phyloP scores from a whole-genome alignment of 2,329 filamentous ascomycete species.

The Cladosporium sphaerospermum region DNA sequence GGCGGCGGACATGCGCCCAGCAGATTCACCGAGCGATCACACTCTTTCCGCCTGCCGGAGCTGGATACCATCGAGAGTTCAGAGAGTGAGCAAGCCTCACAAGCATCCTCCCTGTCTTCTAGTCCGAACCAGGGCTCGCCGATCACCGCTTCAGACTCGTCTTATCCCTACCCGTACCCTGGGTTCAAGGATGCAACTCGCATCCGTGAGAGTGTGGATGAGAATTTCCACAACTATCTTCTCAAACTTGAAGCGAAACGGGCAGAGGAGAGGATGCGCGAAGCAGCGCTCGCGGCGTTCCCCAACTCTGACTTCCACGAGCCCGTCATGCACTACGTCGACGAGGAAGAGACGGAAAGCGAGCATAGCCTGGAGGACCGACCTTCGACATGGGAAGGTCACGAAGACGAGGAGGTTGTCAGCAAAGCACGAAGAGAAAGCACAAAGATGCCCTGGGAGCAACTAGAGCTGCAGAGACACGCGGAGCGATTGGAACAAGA shows the following conservation, averaged over 20 bases:
- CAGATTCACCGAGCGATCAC: slow-evolving; percentile 33
- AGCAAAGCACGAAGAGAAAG: slow-evolving; percentile 48
- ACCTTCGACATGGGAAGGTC: slow-evolving; percentile 31
- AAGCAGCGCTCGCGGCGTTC: slow-evolving; percentile 69
- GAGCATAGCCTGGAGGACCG: slow-evolving; percentile 31
- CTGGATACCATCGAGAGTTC: slow-evolving; percentile 57
- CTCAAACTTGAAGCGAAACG: slow-evolving; percentile 73
- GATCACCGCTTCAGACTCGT: slow-evolving; percentile 44
- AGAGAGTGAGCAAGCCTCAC: slow-evolving; percentile 39
- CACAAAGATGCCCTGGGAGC: slow-evolving; percentile 64
- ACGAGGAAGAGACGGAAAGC: slow-evolving; percentile 55
- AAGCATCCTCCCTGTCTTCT: slow-evolving; percentile 40
- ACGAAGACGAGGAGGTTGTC: slow-evolving; percentile 31
- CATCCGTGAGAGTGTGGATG: slow-evolving; percentile 62
- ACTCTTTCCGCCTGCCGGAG: slow-evolving; percentile 57
- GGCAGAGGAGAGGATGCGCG: slow-evolving; percentile 72
- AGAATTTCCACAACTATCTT: slow-evolving; percentile 68
- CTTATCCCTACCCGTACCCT: slow-evolving; percentile 23
- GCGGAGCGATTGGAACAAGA: slow-evolving; percentile 57
- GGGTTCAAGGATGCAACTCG: slow-evolving; percentile 47
- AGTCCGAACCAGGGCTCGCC: slow-evolving; percentile 33
- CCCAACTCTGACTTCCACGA: slow-evolving; percentile 64
- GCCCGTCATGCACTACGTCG: slow-evolving; percentile 65
- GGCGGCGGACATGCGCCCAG: slow-evolving; percentile 28
- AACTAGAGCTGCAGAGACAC: slow-evolving; percentile 74